Conservation (phyloP, 129 eudicot species). For the Glebionis coronaria region DNA sequence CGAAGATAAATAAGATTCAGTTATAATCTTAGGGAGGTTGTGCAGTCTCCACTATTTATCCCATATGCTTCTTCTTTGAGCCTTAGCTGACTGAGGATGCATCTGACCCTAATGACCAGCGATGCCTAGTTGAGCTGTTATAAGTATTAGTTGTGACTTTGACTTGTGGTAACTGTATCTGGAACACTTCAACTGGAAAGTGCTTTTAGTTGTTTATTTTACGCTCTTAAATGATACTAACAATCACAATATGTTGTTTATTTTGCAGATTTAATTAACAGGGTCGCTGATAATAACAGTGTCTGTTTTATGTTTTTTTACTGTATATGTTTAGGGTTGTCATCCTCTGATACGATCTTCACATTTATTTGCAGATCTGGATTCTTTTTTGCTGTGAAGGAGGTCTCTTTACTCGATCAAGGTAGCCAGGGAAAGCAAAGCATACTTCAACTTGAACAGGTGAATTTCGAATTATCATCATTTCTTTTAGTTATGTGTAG, state of each 20-base stretch:
- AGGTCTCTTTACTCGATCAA: constrained; percentile 72
- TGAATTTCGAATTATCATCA: constrained; percentile 14
- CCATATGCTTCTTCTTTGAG: too few species aligned
- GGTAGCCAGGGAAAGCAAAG: constrained; percentile 71
- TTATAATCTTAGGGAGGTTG: background rate
- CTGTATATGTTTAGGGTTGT: background rate
- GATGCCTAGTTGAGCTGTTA: constrained; percentile 5
- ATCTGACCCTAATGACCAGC: background rate
- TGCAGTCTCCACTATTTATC: background rate
- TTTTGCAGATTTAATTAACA: background rate
- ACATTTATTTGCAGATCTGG: constrained; percentile 53
- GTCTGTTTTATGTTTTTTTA: background rate
- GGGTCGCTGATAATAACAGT: background rate
- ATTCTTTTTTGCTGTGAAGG: constrained; percentile 85
- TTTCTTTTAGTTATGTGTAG: background rate
- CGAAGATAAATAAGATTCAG: constrained; percentile 10
- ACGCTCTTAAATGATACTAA: background rate
- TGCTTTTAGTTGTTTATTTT: background rate
- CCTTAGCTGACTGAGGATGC: too few species aligned
- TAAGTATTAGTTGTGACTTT: constrained; percentile 9
- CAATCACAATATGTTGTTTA: background rate
- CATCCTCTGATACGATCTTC: constrained; percentile 5
- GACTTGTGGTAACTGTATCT: background rate
- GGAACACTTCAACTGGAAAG: background rate
- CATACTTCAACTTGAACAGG: constrained; percentile 74